Conservation (phyloP, 352 stramenopile species). For the Phytophthora cactorum region DNA sequence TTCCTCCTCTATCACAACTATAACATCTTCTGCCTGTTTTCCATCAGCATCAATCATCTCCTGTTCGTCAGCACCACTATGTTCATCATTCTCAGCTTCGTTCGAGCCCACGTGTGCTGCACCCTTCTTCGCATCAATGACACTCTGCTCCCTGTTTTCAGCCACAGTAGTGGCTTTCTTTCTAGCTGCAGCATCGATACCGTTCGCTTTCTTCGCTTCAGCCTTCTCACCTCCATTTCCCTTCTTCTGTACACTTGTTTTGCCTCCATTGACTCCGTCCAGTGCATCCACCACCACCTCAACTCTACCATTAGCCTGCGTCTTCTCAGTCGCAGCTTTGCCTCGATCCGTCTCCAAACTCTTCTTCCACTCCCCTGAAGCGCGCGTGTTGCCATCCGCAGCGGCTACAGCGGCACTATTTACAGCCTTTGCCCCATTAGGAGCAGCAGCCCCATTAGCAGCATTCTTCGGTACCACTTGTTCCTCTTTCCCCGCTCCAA, state of each 20-base stretch:
- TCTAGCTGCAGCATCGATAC: background rate
- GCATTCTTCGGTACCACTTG: background rate
- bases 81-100: background rate
- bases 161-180: background rate
- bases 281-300: background rate
- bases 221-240: background rate
- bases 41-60: background rate
- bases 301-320: background rate
- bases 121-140: background rate
- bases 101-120: no score
- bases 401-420: background rate
- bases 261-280: background rate
- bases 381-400: background rate
- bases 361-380: constrained; percentile 25
- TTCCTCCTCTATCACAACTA: constrained; percentile 1
- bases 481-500: background rate
- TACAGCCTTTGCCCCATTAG: background rate
- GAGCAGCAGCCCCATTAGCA: constrained; percentile 5
- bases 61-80: background rate
- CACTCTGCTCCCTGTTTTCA: background rate
- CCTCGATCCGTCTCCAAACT: constrained; percentile 19
- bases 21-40: background rate
- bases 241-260: background rate
- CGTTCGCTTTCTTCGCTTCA: background rate
- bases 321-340: background rate